These are phyloP conservation scores for Boletus sensibilis DNA, from an alignment of 768 basidiomycete species.

Conservation along the genomic window DNA sequence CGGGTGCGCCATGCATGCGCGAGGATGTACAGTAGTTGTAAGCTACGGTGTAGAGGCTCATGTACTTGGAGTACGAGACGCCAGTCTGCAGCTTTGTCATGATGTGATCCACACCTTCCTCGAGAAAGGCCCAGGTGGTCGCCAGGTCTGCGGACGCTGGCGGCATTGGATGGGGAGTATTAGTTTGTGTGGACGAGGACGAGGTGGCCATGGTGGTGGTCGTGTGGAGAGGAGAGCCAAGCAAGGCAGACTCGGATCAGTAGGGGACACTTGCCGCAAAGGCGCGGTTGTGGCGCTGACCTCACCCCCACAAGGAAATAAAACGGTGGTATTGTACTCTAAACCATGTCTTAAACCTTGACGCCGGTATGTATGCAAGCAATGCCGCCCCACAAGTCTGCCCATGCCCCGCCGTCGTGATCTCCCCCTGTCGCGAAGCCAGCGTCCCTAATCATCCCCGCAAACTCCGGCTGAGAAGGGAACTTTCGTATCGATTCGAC, in stretches of 20 bases:
- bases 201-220: slow-evolving; percentile 34
- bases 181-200: slow-evolving; percentile 31
- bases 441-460: slow-evolving; percentile 82
- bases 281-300: slow-evolving; percentile 31
- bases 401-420: slow-evolving; percentile 81
- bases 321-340: background rate
- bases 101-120: slow-evolving; percentile 86
- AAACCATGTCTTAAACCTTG: slow-evolving; percentile 53
- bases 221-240: slow-evolving; percentile 21
- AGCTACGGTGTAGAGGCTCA: slow-evolving; percentile 85
- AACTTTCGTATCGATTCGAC: slow-evolving; percentile 97
- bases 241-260: slow-evolving; percentile 11
- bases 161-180: slow-evolving; percentile 53
- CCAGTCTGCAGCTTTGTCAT: slow-evolving; percentile 90
- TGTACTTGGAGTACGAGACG: slow-evolving; percentile 87
- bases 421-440: slow-evolving; percentile 76
- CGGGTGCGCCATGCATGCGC: slow-evolving; percentile 59
- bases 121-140: slow-evolving; percentile 87
- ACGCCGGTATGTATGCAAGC: slow-evolving; percentile 84
- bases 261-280: slow-evolving; percentile 17
- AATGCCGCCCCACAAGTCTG: slow-evolving; percentile 83
- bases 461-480: slow-evolving; percentile 84
- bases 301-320: background rate
- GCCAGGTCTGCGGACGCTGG: slow-evolving; percentile 66
- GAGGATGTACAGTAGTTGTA: slow-evolving; percentile 98